These are phyloP conservation scores for Cystobasidiaceae sp. DNA, from an alignment of 1,284 basidiomycete genomes.

Conservation along the genomic window DNA sequence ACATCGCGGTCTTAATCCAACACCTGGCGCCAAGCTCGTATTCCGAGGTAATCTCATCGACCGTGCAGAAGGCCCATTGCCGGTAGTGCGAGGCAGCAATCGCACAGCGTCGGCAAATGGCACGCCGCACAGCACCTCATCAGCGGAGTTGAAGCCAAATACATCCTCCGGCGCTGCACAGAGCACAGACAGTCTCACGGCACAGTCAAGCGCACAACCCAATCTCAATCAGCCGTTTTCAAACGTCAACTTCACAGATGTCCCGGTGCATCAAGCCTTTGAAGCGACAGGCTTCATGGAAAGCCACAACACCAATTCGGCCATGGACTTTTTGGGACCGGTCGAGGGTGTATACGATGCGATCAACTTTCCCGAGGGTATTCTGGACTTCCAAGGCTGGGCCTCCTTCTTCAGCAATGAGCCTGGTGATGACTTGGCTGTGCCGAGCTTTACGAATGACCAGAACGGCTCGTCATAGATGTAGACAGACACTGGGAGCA, in stretches of 20 bases:
- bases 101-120: background rate
- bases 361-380: slow-evolving; percentile 29
- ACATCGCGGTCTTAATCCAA: slow-evolving; percentile 49
- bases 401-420: slow-evolving; percentile 11
- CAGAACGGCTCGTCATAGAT: background rate
- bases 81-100: slow-evolving; percentile 7
- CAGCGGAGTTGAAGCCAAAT: no score
- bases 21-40: slow-evolving; percentile 47
- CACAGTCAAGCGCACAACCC: background rate
- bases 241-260: slow-evolving; percentile 1
- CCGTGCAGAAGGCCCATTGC: slow-evolving; percentile 1
- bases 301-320: background rate
- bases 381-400: slow-evolving; percentile 26
- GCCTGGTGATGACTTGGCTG: background rate
- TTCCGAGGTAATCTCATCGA: slow-evolving; percentile 6
- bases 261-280: slow-evolving; percentile 25
- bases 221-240: slow-evolving; percentile 5
- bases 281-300: slow-evolving; percentile 30
- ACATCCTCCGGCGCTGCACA: no score
- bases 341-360: slow-evolving; percentile 29
- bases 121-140: slow-evolving; percentile 6
- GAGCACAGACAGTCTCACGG: no score
- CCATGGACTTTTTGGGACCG: slow-evolving; percentile 30
- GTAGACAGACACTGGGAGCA: no score
- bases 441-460: background rate